Evolutionary conservation across 2,329 filamentous ascomycete species (phyloP).

Genomic region (Lomentospora prolificans): DNA sequence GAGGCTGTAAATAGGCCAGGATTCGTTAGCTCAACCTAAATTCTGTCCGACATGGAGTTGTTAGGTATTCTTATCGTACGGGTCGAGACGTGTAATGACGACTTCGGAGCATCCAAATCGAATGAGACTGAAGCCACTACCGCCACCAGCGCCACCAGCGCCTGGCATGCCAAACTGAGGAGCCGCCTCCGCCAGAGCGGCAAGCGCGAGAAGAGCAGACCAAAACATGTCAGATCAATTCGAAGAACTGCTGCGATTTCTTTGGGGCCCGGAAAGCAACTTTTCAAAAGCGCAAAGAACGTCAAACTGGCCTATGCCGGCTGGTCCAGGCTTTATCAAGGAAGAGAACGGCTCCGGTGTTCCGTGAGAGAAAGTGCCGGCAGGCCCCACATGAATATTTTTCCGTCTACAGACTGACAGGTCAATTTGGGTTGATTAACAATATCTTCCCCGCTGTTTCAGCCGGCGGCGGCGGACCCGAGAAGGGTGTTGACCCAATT

Average conservation of each 20-base stretch:
- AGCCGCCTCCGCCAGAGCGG: neutral
- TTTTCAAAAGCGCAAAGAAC: neutral
- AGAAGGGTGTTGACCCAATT: neutral
- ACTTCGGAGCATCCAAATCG: conserved; percentile 35
- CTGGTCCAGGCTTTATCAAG: neutral
- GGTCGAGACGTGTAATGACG: conserved; percentile 27
- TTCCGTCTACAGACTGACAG: neutral
- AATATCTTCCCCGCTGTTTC: neutral
- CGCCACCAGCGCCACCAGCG: neutral
- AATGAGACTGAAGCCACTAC: conserved; percentile 6
- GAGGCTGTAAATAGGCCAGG: conserved; percentile 4
- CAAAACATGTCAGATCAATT: neutral
- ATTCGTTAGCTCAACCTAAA: neutral
- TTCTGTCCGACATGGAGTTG: neutral
- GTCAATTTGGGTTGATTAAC: neutral
- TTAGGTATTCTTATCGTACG: conserved; percentile 13
- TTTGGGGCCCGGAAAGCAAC: neutral
- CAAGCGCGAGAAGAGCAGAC: neutral
- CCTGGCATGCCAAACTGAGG: neutral
- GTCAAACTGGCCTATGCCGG: neutral
- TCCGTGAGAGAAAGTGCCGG: neutral
- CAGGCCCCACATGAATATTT: neutral
- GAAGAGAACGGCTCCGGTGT: neutral
- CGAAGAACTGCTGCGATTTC: no score
- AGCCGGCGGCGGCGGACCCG: neutral